Evolutionary conservation across 495 filamentous ascomycete genomes (phyloP).

Genomic region (Penicillium roqueforti): DNA sequence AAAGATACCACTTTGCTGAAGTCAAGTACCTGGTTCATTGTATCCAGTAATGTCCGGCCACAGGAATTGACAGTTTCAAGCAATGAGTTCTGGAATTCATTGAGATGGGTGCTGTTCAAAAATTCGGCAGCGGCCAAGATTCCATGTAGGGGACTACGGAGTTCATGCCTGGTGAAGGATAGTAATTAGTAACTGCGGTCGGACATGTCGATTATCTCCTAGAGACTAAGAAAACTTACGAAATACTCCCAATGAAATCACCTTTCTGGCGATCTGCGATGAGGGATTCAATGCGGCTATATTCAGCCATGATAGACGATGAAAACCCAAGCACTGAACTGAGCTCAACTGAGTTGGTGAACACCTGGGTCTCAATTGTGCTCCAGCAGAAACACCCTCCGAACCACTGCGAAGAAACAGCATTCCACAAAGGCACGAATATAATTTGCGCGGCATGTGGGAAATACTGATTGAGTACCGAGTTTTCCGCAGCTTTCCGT

Average conservation of each 20-base stretch:
- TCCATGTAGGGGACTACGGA: conserved; percentile 73
- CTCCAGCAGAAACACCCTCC: conserved; percentile 64
- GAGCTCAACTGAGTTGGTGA: conserved; percentile 39
- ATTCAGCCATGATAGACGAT: conserved; percentile 65
- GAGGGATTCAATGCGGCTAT: conserved; percentile 56
- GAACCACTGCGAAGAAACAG: conserved; percentile 65
- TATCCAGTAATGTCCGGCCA: conserved; percentile 71
- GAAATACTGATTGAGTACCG: conserved; percentile 43
- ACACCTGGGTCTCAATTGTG: conserved; percentile 39
- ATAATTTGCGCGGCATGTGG: conserved; percentile 43
- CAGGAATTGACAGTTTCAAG: conserved; percentile 72
- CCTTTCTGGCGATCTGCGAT: conserved; percentile 61
- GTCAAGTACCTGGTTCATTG: conserved; percentile 72
- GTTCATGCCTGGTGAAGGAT: conserved; percentile 55
- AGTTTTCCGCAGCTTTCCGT: conserved; percentile 40
- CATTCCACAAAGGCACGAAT: conserved; percentile 64
- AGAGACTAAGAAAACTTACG: conserved; percentile 34
- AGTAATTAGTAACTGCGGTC: conserved; percentile 26
- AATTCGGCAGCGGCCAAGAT: conserved; percentile 72
- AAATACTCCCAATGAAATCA: conserved; percentile 74
- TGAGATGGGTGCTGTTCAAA: conserved; percentile 41
- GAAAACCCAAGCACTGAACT: conserved; percentile 60
- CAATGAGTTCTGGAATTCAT: conserved; percentile 58
- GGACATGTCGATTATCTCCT: background rate
- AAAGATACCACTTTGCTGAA: conserved; percentile 65